phyloP scores from a whole-genome alignment of 371 early-diverging fungal species.

The Chytridium lagenaria region DNA sequence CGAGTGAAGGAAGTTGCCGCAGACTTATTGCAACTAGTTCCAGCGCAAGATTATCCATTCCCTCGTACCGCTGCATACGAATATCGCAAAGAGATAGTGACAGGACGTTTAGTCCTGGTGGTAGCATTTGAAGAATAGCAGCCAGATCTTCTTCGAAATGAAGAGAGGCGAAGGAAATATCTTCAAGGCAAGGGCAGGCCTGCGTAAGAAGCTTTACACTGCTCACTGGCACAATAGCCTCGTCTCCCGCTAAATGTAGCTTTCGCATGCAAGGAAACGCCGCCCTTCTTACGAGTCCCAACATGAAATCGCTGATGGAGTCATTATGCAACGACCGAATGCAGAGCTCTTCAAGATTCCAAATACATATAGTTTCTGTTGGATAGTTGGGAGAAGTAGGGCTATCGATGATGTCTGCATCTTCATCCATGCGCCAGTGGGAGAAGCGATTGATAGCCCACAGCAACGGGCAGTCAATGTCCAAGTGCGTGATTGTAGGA shows the following conservation, averaged over 20 bases:
- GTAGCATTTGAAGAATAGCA: background rate
- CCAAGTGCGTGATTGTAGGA: slow-evolving; percentile 5
- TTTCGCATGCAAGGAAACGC: background rate
- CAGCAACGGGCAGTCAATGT: slow-evolving; percentile 32
- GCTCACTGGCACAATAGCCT: background rate
- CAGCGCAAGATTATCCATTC: background rate
- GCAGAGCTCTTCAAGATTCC: slow-evolving; percentile 2
- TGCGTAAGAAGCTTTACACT: background rate
- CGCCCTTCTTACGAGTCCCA: slow-evolving; percentile 4
- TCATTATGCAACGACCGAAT: slow-evolving; percentile 5
- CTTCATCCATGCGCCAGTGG: slow-evolving; percentile 13
- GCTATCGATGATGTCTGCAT: background rate
- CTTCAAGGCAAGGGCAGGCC: background rate
- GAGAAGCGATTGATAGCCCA: slow-evolving; percentile 22
- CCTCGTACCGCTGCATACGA: background rate
- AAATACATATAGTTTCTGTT: background rate
- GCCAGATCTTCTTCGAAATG: background rate
- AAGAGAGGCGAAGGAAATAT: background rate
- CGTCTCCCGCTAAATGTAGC: slow-evolving; percentile 4
- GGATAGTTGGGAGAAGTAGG: background rate
- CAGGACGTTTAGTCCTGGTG: background rate
- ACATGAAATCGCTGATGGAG: background rate
- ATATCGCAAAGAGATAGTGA: background rate
- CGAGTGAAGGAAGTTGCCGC: background rate
- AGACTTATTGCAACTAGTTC: background rate